Evolutionary conservation across 2,329 filamentous ascomycete genomes (phyloP).

Genomic region (Zarea fungicola): DNA sequence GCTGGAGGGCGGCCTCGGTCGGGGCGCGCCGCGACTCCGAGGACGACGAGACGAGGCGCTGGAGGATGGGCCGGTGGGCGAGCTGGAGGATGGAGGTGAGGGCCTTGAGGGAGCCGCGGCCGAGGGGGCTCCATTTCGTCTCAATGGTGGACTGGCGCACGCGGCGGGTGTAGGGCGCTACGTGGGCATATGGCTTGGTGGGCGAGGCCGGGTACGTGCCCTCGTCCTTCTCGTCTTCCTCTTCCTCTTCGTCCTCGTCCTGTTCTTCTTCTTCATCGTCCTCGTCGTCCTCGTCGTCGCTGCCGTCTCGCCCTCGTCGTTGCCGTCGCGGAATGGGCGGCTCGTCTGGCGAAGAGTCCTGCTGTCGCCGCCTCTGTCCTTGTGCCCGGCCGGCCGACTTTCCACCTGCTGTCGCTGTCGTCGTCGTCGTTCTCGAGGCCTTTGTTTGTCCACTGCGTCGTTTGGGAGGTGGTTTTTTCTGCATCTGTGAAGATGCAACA

Average conservation of each 20-base stretch:
- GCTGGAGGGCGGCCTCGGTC: conserved; percentile 50
- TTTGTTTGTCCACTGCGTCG: conserved; percentile 3
- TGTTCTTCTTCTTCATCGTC: neutral
- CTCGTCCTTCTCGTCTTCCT: conserved; percentile 8
- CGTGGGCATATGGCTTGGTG: conserved; percentile 41
- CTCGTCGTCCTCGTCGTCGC: too few relatives aligned
- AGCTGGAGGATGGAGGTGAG: conserved; percentile 53
- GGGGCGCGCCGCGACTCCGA: conserved; percentile 39
- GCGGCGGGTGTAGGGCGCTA: conserved; percentile 45
- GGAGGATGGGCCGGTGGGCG: conserved; percentile 57
- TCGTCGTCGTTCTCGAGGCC: conserved; percentile 14
- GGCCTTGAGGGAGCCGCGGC: conserved; percentile 47
- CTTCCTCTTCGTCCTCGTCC: conserved; percentile 7
- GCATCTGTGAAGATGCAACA: conserved; percentile 5
- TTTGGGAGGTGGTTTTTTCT: conserved; percentile 8
- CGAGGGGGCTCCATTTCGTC: conserved; percentile 60
- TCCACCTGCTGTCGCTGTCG: conserved; percentile 16
- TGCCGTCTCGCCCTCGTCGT: conserved; percentile 17
- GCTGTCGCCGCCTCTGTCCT: conserved; percentile 8
- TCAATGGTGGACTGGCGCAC: conserved; percentile 62
- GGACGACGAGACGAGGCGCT: conserved; percentile 40
- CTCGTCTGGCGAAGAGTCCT: conserved; percentile 17
- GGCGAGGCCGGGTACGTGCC: conserved; percentile 23
- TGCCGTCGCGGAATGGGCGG: neutral
- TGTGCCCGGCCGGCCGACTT: conserved; percentile 1